These are phyloP conservation scores for Lophiostoma macrostomum DNA, from an alignment of 495 filamentous ascomycete genomes.

Conservation along the genomic window DNA sequence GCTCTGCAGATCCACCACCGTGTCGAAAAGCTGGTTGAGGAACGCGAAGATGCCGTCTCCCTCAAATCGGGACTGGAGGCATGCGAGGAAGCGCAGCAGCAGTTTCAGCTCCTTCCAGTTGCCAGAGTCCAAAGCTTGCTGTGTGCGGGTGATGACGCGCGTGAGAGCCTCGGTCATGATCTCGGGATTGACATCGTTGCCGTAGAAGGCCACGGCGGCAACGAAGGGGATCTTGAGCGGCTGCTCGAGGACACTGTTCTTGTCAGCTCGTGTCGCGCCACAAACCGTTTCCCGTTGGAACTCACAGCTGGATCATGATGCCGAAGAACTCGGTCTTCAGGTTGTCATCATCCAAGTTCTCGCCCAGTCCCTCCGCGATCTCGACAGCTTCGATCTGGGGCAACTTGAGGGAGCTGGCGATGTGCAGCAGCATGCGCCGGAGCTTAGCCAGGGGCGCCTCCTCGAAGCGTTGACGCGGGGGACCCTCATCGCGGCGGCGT, in stretches of 20 bases:
- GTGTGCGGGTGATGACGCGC: slow-evolving; percentile 54
- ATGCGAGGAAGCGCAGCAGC: slow-evolving; percentile 78
- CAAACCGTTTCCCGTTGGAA: slow-evolving; percentile 10
- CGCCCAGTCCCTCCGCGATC: slow-evolving; percentile 71
- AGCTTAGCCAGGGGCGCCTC: slow-evolving; percentile 72
- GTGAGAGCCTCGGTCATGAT: slow-evolving; percentile 64
- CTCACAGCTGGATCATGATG: slow-evolving; percentile 70
- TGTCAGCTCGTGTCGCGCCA: slow-evolving; percentile 19
- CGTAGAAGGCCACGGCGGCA: slow-evolving; percentile 71
- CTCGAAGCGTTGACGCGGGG: slow-evolving; percentile 50
- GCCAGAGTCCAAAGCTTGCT: slow-evolving; percentile 63
- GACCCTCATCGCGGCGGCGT: slow-evolving; percentile 47
- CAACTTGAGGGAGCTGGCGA: slow-evolving; percentile 57
- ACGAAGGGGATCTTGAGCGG: slow-evolving; percentile 95
- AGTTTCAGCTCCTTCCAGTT: slow-evolving; percentile 91
- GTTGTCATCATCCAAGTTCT: slow-evolving; percentile 78
- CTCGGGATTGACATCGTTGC: slow-evolving; percentile 71
- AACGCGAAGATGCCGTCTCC: slow-evolving; percentile 83
- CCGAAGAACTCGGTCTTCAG: slow-evolving; percentile 66
- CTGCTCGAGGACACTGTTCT: slow-evolving; percentile 66
- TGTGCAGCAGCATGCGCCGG: slow-evolving; percentile 72
- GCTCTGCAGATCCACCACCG: slow-evolving; percentile 84
- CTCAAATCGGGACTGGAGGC: slow-evolving; percentile 73
- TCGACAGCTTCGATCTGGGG: slow-evolving; percentile 67
- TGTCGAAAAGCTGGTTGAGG: slow-evolving; percentile 77